Conservation (phyloP, 2,329 filamentous ascomycete genomes). For the Fonsecaea pedrosoi region DNA sequence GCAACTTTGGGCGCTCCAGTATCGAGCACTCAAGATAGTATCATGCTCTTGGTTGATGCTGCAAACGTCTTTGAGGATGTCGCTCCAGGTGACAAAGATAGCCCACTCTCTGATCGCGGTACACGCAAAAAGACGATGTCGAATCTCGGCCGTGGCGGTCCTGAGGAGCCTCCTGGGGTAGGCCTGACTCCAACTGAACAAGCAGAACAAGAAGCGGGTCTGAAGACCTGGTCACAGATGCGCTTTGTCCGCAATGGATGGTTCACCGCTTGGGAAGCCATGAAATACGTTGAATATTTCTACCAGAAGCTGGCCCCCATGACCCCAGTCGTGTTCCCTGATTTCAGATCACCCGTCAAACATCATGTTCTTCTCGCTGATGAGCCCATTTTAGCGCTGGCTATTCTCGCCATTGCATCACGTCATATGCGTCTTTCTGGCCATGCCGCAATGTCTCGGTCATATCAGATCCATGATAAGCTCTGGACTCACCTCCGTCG, state of each 20-base stretch:
- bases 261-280: constrained; percentile 92
- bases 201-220: constrained; percentile 64
- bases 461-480: constrained; percentile 91
- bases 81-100: constrained; percentile 26
- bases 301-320: constrained; percentile 89
- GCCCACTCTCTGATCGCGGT: constrained; percentile 31
- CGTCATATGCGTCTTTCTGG: constrained; percentile 82
- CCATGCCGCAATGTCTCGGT: constrained; percentile 79
- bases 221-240: constrained; percentile 88
- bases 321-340: constrained; percentile 90
- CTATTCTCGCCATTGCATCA: constrained; percentile 87
- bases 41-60: constrained; percentile 33
- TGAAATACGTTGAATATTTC: constrained; percentile 94
- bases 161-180: constrained; percentile 42
- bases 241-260: constrained; percentile 95
- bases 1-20: constrained; percentile 32
- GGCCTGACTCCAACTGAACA: constrained; percentile 40
- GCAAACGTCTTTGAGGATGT: constrained; percentile 32
- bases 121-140: constrained; percentile 30
- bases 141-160: constrained; percentile 27
- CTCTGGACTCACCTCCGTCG: constrained; percentile 92
- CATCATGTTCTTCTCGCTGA: constrained; percentile 83
- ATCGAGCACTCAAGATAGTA: constrained; percentile 33
- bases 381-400: constrained; percentile 91
- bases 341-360: constrained; percentile 80